Evolutionary conservation across 306 rosid species (phyloP).

Genomic region (Quercus alba): DNA sequence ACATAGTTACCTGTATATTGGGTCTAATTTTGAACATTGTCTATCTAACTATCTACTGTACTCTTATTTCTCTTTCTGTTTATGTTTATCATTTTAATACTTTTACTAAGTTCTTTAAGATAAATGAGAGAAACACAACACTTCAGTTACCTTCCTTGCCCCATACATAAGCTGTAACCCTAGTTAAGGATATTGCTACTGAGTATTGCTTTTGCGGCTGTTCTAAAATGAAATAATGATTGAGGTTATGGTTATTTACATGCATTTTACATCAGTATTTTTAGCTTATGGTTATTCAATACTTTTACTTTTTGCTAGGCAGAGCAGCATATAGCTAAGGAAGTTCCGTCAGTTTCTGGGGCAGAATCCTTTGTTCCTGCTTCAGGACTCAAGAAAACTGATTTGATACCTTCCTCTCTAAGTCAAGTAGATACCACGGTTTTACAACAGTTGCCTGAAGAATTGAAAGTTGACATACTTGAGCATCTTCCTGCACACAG

Average conservation of each 20-base stretch:
- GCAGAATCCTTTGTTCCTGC: slow-evolving; percentile 31
- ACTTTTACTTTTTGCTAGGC: slow-evolving; percentile 15
- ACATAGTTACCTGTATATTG: neutral
- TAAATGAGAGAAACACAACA: no score
- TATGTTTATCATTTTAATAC: no score
- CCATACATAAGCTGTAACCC: no score
- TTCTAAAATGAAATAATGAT: neutral
- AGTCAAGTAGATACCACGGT: slow-evolving; percentile 84
- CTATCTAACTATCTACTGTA: neutral
- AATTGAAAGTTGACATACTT: slow-evolving; percentile 62
- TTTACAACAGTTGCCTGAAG: slow-evolving; percentile 72
- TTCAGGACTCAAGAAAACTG: slow-evolving; percentile 43
- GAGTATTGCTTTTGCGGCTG: neutral
- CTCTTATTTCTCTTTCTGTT: neutral
- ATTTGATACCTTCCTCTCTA: slow-evolving; percentile 77
- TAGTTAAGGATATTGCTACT: neutral
- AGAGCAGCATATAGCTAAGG: slow-evolving; percentile 32
- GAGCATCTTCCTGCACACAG: slow-evolving; percentile 77
- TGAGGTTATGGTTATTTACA: neutral
- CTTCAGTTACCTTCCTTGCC: no score
- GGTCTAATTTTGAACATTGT: neutral
- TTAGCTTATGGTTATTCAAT: slow-evolving; percentile 15
- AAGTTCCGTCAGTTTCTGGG: slow-evolving; percentile 34
- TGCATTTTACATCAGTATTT: neutral
- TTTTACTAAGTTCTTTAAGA: no score